Evolutionary conservation across 1,139 yeast genomes (phyloP).

Genomic region (Nakaseomyces uthaithaninus): DNA sequence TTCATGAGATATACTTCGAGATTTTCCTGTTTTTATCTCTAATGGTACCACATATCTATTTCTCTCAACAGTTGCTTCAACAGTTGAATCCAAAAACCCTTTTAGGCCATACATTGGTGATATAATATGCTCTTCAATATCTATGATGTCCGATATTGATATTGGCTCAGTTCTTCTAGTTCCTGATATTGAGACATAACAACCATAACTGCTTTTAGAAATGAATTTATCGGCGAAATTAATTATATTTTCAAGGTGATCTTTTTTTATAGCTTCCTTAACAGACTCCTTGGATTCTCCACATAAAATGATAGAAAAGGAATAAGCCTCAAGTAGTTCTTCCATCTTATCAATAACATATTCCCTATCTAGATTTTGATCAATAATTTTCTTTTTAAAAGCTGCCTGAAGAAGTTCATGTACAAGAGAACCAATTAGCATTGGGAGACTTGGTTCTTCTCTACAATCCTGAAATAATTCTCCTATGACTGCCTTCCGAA

Average conservation of each 20-base stretch:
- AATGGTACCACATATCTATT: constrained; percentile 54
- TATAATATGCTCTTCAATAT: constrained; percentile 86
- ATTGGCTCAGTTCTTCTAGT: constrained; percentile 38
- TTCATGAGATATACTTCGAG: constrained; percentile 57
- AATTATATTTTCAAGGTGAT: constrained; percentile 51
- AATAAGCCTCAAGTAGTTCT: constrained; percentile 36
- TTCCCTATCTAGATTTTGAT: constrained; percentile 28
- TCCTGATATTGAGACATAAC: constrained; percentile 36
- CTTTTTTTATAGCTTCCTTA: constrained; percentile 37
- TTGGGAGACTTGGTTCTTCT: constrained; percentile 49
- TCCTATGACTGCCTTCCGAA: constrained; percentile 58
- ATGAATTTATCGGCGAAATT: constrained; percentile 53
- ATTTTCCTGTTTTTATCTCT: constrained; percentile 80
- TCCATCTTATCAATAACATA: constrained; percentile 43
- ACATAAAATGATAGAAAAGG: constrained; percentile 51
- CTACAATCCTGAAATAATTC: constrained; percentile 44
- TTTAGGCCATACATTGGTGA: constrained; percentile 87
- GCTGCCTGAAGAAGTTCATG: constrained; percentile 74
- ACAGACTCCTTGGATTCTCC: constrained; percentile 45
- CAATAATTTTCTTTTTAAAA: constrained; percentile 38
- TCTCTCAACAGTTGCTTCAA: constrained; percentile 45
- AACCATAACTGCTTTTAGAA: constrained; percentile 21
- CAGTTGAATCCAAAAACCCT: constrained; percentile 84
- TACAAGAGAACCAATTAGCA: constrained; percentile 69
- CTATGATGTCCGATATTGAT: constrained; percentile 58